Conservation (phyloP, 495 filamentous ascomycete genomes). For the Penicillium alfredii region DNA sequence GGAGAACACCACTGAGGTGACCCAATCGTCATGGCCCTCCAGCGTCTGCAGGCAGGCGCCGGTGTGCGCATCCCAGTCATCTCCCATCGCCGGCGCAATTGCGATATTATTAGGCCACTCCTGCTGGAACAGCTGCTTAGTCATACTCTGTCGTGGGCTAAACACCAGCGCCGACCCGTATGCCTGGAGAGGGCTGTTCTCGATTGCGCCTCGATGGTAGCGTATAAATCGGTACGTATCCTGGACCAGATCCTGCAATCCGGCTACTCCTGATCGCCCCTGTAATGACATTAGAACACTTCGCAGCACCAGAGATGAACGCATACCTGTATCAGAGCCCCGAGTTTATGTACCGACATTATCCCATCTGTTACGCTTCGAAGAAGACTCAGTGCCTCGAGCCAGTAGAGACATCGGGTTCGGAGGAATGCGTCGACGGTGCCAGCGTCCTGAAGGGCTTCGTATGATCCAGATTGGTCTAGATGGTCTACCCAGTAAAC, state of each 20-base stretch:
- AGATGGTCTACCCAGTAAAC: slow-evolving; percentile 38
- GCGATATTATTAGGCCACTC: slow-evolving; percentile 14
- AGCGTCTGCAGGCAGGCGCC: slow-evolving; percentile 11
- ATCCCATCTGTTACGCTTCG: slow-evolving; percentile 1
- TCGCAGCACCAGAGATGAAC: neutral
- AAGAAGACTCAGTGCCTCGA: slow-evolving; percentile 29
- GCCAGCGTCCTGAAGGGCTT: neutral
- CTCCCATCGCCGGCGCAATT: slow-evolving; percentile 7
- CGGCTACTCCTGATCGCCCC: neutral
- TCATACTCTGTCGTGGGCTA: slow-evolving; percentile 18
- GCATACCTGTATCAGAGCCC: neutral
- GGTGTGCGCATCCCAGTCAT: slow-evolving; percentile 11
- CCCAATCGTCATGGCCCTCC: slow-evolving; percentile 1
- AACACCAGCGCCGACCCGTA: slow-evolving; percentile 26
- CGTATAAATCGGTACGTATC: slow-evolving; percentile 11
- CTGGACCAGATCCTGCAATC: neutral
- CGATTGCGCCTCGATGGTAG: slow-evolving; percentile 9
- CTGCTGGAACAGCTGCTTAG: slow-evolving; percentile 10
- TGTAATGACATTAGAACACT: neutral
- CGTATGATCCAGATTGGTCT: slow-evolving; percentile 3
- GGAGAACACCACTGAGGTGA: slow-evolving; percentile 7
- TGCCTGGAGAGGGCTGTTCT: slow-evolving; percentile 19
- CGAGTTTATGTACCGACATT: slow-evolving; percentile 1
- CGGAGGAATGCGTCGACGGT: too few species aligned
- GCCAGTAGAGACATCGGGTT: slow-evolving; percentile 31